A percentile compares a stretch with the other conserved stretches of the same genome.
These are phyloP conservation scores for Wickerhamiella lipophila DNA, from an alignment of 805 yeast genomes.

Conservation along the genomic window DNA sequence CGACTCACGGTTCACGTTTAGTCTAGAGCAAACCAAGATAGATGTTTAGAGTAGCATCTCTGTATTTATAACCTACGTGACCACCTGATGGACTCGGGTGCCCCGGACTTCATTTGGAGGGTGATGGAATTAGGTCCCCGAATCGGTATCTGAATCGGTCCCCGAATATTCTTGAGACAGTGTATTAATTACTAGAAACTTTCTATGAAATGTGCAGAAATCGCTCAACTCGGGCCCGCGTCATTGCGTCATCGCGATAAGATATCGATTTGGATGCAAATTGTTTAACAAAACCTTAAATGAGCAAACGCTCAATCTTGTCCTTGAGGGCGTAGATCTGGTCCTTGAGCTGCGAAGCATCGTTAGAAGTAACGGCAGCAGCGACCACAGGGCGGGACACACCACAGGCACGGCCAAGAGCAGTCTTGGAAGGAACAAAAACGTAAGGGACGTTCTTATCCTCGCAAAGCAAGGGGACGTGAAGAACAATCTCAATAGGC, in stretches of 20 bases:
- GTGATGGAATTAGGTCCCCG: no score
- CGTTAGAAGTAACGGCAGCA: slow-evolving; percentile 96
- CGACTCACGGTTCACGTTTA: slow-evolving; percentile 20
- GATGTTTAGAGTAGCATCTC: neutral
- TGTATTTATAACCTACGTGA: slow-evolving; percentile 1
- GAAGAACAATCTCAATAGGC: slow-evolving; percentile 96
- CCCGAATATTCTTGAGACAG: no score
- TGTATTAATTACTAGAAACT: no score
- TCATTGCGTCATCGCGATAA: slow-evolving; percentile 17
- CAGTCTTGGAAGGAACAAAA: slow-evolving; percentile 95
- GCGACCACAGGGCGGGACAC: slow-evolving; percentile 99
- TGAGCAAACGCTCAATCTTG: slow-evolving; percentile 94
- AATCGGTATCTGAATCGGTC: no score
- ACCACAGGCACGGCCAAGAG: slow-evolving; percentile 99
- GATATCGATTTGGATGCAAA: slow-evolving; percentile 3
- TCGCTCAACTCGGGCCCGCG: slow-evolving; percentile 18
- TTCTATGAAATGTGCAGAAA: neutral
- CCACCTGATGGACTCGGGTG: no score
- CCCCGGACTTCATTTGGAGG: no score
- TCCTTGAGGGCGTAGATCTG: slow-evolving; percentile 97
- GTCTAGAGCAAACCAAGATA: slow-evolving; percentile 12
- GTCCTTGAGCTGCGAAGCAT: slow-evolving; percentile 92
- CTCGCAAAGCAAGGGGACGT: slow-evolving; percentile 94
- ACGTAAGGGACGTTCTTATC: slow-evolving; percentile 99
- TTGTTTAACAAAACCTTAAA: slow-evolving; percentile 35